Conservation (phyloP, 2,329 filamentous ascomycete species). For the Zymoseptoria crescenta region DNA sequence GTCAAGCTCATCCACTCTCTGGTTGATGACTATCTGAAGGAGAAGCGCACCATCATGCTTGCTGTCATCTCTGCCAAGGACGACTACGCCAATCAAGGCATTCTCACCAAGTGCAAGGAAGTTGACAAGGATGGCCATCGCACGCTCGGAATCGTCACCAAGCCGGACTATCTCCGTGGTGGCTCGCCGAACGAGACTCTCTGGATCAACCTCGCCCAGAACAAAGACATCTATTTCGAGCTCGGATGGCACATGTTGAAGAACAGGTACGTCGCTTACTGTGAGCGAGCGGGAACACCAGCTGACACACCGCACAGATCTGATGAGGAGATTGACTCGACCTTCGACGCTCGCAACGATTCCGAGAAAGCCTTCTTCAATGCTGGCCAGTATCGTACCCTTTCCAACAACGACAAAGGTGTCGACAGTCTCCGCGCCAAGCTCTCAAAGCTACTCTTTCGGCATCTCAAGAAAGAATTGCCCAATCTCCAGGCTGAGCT, state of each 20-base stretch:
- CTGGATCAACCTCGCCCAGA: slow-evolving; percentile 35
- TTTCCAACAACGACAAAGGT: no score
- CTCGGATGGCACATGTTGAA: slow-evolving; percentile 50
- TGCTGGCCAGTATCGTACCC: no score
- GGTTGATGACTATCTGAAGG: slow-evolving; percentile 50
- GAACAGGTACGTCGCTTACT: no score
- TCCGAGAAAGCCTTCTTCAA: no score
- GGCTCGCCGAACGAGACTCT: slow-evolving; percentile 35
- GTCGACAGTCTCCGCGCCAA: no score
- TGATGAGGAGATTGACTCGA: no score
- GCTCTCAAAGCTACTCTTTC: no score
- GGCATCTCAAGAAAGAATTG: slow-evolving; percentile 31
- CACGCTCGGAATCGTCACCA: slow-evolving; percentile 53
- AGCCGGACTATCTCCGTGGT: slow-evolving; percentile 41
- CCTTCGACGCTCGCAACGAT: no score
- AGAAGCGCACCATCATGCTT: slow-evolving; percentile 42
- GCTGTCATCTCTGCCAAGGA: slow-evolving; percentile 34
- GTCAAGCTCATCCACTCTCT: slow-evolving; percentile 27
- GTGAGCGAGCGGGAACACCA: no score
- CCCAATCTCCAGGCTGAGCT: slow-evolving; percentile 30
- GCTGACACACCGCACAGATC: slow-evolving; percentile 42
- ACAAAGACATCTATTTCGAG: slow-evolving; percentile 33
- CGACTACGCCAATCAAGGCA: slow-evolving; percentile 50
- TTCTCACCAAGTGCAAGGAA: slow-evolving; percentile 42
- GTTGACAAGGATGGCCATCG: slow-evolving; percentile 41